Evolutionary conservation across 257 asterid genomes (phyloP).

Genomic region (Nicotiana obtusifolia): DNA sequence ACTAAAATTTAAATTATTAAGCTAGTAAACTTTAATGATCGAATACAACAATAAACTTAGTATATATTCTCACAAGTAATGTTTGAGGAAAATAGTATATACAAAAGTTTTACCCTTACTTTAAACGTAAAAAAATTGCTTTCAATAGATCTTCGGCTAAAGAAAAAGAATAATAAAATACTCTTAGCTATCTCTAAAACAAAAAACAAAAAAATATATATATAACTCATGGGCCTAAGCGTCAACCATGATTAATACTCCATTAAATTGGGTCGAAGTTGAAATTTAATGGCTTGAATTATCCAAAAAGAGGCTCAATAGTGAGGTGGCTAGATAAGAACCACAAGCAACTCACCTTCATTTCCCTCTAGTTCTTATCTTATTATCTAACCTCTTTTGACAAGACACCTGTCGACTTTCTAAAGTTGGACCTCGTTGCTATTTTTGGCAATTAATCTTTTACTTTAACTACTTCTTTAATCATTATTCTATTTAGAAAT

Average conservation of each 20-base stretch:
- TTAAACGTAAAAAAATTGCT: too few species aligned
- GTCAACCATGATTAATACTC: not conserved
- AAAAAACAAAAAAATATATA: not conserved
- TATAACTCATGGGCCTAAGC: not conserved
- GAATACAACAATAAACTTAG: too few species aligned
- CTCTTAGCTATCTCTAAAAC: not conserved
- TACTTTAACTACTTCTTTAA: not conserved
- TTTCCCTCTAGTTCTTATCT: conserved; percentile 31
- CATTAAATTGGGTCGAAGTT: not conserved
- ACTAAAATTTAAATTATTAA: too few species aligned
- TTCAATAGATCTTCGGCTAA: too few species aligned
- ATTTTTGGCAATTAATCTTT: conserved; percentile 9
- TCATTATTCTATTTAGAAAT: not conserved
- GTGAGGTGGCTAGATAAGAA: conserved; percentile 46
- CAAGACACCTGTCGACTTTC: conserved; percentile 30
- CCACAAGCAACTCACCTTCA: conserved; percentile 30
- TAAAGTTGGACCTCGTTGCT: conserved; percentile 26
- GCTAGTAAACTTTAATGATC: too few species aligned
- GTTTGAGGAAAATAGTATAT: too few species aligned
- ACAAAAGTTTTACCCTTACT: too few species aligned
- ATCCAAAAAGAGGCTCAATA: conserved; percentile 18
- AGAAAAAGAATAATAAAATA: not conserved
- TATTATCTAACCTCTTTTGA: not conserved
- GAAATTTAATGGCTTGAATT: conserved; percentile 12
- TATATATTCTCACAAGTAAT: fast-evolving